These are phyloP conservation scores for Tricholoma terreum DNA, from an alignment of 768 basidiomycete species.

Conservation along the genomic window DNA sequence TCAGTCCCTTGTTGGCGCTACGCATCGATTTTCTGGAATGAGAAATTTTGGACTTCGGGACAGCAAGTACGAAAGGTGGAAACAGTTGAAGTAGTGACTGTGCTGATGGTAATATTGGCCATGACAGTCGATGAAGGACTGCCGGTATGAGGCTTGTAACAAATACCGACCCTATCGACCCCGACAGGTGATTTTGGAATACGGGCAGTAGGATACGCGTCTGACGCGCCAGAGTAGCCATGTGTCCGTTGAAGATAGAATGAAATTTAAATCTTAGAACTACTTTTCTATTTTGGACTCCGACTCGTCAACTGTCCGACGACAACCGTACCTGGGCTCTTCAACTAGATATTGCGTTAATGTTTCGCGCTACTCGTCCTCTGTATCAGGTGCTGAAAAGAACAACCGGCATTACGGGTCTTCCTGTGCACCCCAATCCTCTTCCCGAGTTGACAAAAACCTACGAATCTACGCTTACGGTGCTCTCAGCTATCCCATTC, in stretches of 20 bases:
- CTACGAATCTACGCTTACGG: slow-evolving; percentile 74
- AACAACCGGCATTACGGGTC: slow-evolving; percentile 85
- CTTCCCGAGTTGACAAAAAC: slow-evolving; percentile 73
- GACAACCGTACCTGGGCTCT: slow-evolving; percentile 4
- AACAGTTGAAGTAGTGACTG: slow-evolving; percentile 64
- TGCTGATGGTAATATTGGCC: slow-evolving; percentile 36
- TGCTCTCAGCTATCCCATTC: slow-evolving; percentile 68
- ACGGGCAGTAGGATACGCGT: slow-evolving; percentile 15
- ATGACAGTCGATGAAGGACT: slow-evolving; percentile 22
- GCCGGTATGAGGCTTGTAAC: slow-evolving; percentile 15
- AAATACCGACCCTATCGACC: slow-evolving; percentile 13
- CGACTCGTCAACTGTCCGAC: slow-evolving; percentile 30
- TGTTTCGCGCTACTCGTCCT: slow-evolving; percentile 78
- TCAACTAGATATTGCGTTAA: slow-evolving; percentile 27
- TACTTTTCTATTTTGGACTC: slow-evolving; percentile 36
- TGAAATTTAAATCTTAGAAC: slow-evolving; percentile 11
- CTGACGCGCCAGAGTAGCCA: slow-evolving; percentile 33
- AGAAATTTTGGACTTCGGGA: slow-evolving; percentile 91
- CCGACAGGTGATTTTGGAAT: slow-evolving; percentile 10
- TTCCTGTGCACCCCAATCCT: slow-evolving; percentile 80
- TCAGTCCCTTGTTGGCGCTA: slow-evolving; percentile 89
- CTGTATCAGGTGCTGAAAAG: slow-evolving; percentile 66
- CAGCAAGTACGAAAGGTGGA: slow-evolving; percentile 85
- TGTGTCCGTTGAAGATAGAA: slow-evolving; percentile 16
- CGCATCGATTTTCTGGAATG: slow-evolving; percentile 96